Evolutionary conservation across 106 monocot species (phyloP).

Genomic region (Gastrodia elata): DNA sequence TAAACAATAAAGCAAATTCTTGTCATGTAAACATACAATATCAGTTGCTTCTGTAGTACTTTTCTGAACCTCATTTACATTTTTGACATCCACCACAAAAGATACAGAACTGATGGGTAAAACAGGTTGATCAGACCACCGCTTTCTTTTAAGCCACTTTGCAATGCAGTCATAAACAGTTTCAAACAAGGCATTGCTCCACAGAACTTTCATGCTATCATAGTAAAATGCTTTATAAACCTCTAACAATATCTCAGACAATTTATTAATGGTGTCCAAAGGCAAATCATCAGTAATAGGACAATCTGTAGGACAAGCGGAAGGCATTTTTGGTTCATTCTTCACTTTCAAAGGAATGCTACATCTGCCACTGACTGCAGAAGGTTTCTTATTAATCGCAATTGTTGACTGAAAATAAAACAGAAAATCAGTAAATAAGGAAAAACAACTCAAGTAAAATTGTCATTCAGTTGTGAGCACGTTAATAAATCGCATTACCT

Average conservation of each 20-base stretch:
- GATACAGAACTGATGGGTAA: conserved; percentile 12
- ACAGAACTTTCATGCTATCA: conserved; percentile 59
- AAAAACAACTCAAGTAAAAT: not conserved
- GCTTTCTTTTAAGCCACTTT: conserved; percentile 54
- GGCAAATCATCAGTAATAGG: conserved; percentile 5
- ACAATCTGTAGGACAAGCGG: not conserved
- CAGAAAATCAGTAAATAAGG: not conserved
- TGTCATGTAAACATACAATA: conserved; percentile 6
- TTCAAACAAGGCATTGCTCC: conserved; percentile 69
- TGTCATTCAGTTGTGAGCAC: not conserved
- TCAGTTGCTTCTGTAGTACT: not conserved
- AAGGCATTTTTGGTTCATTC: conserved; percentile 14
- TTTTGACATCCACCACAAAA: conserved; percentile 9
- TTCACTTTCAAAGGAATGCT: conserved; percentile 4
- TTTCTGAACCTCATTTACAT: conserved; percentile 4
- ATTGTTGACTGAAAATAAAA: conserved; percentile 19
- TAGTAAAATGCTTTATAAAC: conserved; percentile 35
- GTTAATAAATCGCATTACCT: conserved; percentile 12
- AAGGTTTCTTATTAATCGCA: conserved; percentile 15
- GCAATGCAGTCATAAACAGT: conserved; percentile 38
- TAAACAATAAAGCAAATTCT: not conserved
- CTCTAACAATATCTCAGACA: conserved; percentile 37
- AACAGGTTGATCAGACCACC: conserved; percentile 17
- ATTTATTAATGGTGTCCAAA: conserved; percentile 15
- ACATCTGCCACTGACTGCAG: conserved; percentile 10